Conservation (phyloP, 805 yeast species). For the Starmerella gropengiesseri region DNA sequence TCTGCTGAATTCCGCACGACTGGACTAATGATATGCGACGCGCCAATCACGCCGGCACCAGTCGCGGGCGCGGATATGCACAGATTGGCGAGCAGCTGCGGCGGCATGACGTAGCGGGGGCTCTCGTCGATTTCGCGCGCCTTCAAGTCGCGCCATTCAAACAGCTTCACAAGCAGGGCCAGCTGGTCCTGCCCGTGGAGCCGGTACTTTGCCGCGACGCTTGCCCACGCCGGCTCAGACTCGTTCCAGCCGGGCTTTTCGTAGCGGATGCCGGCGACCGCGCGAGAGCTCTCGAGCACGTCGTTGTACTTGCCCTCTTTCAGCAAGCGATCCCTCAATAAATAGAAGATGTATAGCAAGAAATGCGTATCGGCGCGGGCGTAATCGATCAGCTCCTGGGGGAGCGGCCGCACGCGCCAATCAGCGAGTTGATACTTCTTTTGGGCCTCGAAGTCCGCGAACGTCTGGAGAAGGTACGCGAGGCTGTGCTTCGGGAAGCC, state of each 20-base stretch:
- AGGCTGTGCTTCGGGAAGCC: constrained; percentile 73
- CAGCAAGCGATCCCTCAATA: constrained; percentile 52
- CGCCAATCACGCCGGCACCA: constrained; percentile 37
- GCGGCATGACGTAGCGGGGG: constrained; percentile 70
- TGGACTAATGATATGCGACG: constrained; percentile 35
- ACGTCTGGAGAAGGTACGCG: constrained; percentile 70
- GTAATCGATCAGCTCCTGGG: constrained; percentile 63
- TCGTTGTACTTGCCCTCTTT: constrained; percentile 34
- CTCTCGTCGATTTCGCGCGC: constrained; percentile 81
- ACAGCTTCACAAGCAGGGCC: constrained; percentile 49
- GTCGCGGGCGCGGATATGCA: constrained; percentile 50
- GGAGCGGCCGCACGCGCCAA: constrained; percentile 86
- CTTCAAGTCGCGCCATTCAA: constrained; percentile 68
- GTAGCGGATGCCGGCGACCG: constrained; percentile 69
- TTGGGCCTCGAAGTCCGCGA: constrained; percentile 75
- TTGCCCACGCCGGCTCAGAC: constrained; percentile 51
- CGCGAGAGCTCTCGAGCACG: constrained; percentile 64
- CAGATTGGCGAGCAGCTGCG: constrained; percentile 57
- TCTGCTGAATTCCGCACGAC: constrained; percentile 48
- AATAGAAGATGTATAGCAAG: constrained; percentile 66
- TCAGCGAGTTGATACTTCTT: constrained; percentile 94
- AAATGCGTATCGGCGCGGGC: constrained; percentile 96
- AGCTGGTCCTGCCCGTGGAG: constrained; percentile 37
- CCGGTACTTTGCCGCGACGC: constrained; percentile 53
- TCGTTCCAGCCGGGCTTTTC: constrained; percentile 61